Evolutionary conservation across 345 rosid genomes (phyloP).

Genomic region (Acer yangbiense): DNA sequence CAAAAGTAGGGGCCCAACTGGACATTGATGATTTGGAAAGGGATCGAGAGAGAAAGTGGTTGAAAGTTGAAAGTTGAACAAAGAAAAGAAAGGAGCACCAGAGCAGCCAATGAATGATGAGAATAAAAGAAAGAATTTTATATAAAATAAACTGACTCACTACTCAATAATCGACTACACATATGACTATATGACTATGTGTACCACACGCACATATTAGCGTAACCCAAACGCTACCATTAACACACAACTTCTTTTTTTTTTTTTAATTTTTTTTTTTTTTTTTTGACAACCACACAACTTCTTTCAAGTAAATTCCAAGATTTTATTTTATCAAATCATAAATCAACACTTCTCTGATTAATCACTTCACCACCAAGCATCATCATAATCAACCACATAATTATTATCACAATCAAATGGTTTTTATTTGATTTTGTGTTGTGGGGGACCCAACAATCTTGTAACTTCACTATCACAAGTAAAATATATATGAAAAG

Average conservation of each 20-base stretch:
- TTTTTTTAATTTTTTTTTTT: too few species aligned
- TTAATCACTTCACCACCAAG: conserved; percentile 17
- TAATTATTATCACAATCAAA: neutral
- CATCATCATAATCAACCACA: neutral
- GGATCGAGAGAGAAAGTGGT: too few species aligned
- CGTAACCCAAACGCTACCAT: neutral
- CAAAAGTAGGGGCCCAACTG: neutral
- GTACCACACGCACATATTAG: neutral
- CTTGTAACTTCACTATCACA: neutral
- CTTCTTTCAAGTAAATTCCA: neutral
- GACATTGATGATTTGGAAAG: neutral
- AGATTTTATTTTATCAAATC: neutral
- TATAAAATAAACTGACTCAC: neutral
- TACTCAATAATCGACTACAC: neutral
- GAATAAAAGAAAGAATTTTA: neutral
- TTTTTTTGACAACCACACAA: too few species aligned
- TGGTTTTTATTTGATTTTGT: neutral
- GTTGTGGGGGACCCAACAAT: neutral
- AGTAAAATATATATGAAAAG: neutral
- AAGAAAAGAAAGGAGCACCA: too few species aligned
- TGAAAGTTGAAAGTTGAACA: too few species aligned
- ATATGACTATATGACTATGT: neutral
- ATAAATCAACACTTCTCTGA: neutral
- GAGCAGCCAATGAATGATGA: neutral
- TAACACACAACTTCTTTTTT: too few species aligned